A percentile compares a stretch with the other conserved stretches of the same genome.
Conservation (phyloP, 495 filamentous ascomycete genomes). For the Aspergillus egyptiacus region DNA sequence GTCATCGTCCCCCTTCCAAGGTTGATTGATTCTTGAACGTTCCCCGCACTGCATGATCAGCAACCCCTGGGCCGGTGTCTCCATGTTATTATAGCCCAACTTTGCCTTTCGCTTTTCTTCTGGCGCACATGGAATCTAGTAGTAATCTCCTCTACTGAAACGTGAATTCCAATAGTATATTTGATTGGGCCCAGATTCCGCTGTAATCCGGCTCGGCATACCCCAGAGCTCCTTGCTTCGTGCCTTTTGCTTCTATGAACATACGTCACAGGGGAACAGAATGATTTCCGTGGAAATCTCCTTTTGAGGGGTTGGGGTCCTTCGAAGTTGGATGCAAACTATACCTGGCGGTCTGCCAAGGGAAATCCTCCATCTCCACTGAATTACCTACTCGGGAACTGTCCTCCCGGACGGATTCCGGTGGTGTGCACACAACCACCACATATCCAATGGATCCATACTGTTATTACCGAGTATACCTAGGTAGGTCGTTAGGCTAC, state of each 20-base stretch:
- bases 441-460: too few relatives aligned
- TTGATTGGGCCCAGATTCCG: too few relatives aligned
- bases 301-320: background rate
- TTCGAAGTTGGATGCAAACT: background rate
- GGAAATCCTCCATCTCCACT: background rate
- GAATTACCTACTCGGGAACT: too few relatives aligned
- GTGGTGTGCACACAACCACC: background rate
- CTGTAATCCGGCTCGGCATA: background rate
- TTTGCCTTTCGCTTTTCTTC: background rate
- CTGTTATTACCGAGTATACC: too few relatives aligned
- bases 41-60: constrained; percentile 13
- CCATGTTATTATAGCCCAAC: too few relatives aligned
- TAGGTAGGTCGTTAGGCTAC: too few relatives aligned
- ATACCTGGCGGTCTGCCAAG: too few relatives aligned
- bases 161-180: too few relatives aligned
- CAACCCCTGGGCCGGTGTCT: constrained; percentile 3
- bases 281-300: background rate
- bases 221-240: background rate
- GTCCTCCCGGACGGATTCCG: background rate
- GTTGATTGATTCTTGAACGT: background rate
- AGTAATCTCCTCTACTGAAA: too few relatives aligned
- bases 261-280: constrained; percentile 1
- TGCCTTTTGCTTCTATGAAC: background rate
- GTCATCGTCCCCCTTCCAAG: constrained; percentile 3
- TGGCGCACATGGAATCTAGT: background rate